Base-by-base conservation (phyloP, 1,139 yeast genomes). In the Zhuliangozyma parablackwelliae region DNA sequence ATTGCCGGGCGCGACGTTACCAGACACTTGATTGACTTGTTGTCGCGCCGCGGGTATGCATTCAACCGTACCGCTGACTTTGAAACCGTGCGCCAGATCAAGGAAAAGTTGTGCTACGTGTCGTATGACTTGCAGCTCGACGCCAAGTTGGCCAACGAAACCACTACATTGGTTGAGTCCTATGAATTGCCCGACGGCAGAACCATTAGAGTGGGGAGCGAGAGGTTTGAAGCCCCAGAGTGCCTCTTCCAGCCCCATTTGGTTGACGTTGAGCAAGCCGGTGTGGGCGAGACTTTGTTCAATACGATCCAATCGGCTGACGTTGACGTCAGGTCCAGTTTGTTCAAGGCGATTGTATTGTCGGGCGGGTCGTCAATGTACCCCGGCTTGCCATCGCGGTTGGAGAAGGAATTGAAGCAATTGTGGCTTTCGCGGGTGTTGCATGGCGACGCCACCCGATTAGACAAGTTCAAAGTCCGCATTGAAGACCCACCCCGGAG, bases 401-500 rank as follows among this genome's bases (percentile, higher is more conserved):
- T 94, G 49, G 98, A 92, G 60, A 90, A 88, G 63, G 98, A 92
- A 63, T 75, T 92, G 60, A 92, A 92, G 63, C 99, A 92, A 60
- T 78, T 89, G 49, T 94, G 98, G 98, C 80, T 87, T 47, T 80
- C 95, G 5, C 78, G 80, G 53, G 96, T 92, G 12, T 76, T 92
- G 45, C 80, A 83, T 49, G 92, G 90, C 34, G 96, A 92, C 63
- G 82, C 97, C 29, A 59, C 89, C 13, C 78, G 97, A 57, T 72
- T 92, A 49, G 86, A 81, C 48, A 90, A 90, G 61, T 92, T 92
- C 65, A 92, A 92, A 65, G 96, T 94, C 32, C 82, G 95, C 64
- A 92, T 92, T 54, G 98, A 92, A 62, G 98, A 92, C 59, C 98
- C 98, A 33, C 99, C 99, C 51, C 82, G 97, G 72, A 87, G 99